Evolutionary conservation across 257 asterid genomes (phyloP).

Genomic region (Jacaranda copaia): DNA sequence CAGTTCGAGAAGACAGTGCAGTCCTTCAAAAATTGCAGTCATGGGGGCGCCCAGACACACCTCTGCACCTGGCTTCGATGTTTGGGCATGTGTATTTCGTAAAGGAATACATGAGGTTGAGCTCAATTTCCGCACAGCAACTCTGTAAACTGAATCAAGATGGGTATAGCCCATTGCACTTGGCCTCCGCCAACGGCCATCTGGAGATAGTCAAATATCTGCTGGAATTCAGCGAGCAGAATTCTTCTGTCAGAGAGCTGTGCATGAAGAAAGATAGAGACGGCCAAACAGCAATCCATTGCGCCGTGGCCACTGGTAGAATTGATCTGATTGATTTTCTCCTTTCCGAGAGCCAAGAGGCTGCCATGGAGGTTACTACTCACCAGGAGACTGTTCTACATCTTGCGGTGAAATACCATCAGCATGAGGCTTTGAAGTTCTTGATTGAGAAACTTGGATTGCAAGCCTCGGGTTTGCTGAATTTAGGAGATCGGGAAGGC

Average conservation of each 20-base stretch:
- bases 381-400: neutral
- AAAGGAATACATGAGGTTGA: neutral
- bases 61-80: neutral
- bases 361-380: neutral
- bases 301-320: neutral
- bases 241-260: neutral
- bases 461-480: neutral
- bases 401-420: slow-evolving; percentile 2
- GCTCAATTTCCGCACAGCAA: neutral
- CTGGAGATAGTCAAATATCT: neutral
- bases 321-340: neutral
- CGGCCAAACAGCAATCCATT: neutral
- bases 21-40: neutral
- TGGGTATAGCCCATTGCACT: neutral
- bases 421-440: neutral
- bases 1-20: neutral
- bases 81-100: neutral
- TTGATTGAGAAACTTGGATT: neutral
- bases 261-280: neutral
- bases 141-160: neutral
- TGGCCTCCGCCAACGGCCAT: neutral
- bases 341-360: neutral
- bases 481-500: neutral
- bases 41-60: neutral
- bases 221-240: neutral